Evolutionary conservation across 2,329 filamentous ascomycete genomes (phyloP).

Genomic region (Arthrobotrys sinensis): DNA sequence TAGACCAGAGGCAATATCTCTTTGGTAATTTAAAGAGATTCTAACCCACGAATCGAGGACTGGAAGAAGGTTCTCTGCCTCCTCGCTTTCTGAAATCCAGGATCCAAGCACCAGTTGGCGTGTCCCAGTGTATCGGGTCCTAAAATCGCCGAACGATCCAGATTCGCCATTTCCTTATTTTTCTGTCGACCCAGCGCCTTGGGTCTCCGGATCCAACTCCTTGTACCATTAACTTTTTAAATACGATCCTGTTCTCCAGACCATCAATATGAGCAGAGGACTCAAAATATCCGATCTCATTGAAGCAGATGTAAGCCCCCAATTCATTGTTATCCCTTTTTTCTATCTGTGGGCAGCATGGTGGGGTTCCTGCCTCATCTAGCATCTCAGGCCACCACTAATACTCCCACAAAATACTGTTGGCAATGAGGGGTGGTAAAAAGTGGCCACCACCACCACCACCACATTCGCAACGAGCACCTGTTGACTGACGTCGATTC

Average conservation of each 20-base stretch:
- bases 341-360: slow-evolving; percentile 6
- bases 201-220: slow-evolving; percentile 40
- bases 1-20: slow-evolving; percentile 1
- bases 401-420: background rate
- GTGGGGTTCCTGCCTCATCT: slow-evolving; percentile 9
- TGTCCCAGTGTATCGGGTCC: slow-evolving; percentile 59
- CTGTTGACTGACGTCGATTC: slow-evolving; percentile 14
- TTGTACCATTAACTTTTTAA: slow-evolving; percentile 9
- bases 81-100: slow-evolving; percentile 35
- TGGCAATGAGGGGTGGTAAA: slow-evolving; percentile 1
- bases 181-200: slow-evolving; percentile 53
- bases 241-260: slow-evolving; percentile 9
- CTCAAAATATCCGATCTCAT: slow-evolving; percentile 54
- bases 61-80: slow-evolving; percentile 9
- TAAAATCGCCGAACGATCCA: slow-evolving; percentile 60
- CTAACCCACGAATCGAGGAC: background rate
- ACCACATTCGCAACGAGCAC: background rate
- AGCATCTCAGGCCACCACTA: slow-evolving; percentile 24
- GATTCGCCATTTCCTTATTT: slow-evolving; percentile 56
- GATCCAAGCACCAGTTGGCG: slow-evolving; percentile 50
- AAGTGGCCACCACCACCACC: background rate
- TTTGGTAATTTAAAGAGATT: slow-evolving; percentile 12
- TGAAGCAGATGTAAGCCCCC: slow-evolving; percentile 46
- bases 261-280: slow-evolving; percentile 51
- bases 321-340: background rate